A percentile compares a stretch with the other conserved stretches of the same genome.
These are phyloP conservation scores for Trichoderma semiorbis DNA, from an alignment of 2,329 filamentous ascomycete genomes.

Conservation along the genomic window DNA sequence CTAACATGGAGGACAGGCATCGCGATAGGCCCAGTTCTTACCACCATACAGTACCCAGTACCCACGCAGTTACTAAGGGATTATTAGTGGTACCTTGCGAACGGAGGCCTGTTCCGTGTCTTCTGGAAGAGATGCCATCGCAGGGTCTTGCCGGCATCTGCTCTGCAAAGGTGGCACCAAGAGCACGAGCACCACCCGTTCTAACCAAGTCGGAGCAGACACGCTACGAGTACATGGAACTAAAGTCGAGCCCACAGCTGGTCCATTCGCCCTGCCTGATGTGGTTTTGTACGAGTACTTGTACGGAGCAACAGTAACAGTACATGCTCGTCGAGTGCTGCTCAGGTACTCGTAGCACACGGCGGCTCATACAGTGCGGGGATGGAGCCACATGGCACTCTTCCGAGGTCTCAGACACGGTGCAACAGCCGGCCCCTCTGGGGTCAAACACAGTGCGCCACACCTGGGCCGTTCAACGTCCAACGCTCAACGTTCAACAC, in stretches of 20 bases:
- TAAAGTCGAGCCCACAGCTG: background rate
- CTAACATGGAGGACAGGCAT: no score
- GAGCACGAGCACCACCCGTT: background rate
- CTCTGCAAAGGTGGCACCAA: background rate
- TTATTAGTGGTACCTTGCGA: background rate
- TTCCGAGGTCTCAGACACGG: constrained; percentile 13
- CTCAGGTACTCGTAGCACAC: background rate
- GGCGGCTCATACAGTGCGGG: background rate
- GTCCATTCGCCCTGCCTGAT: background rate
- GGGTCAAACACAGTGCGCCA: constrained; percentile 9
- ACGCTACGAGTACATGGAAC: background rate
- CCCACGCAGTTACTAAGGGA: background rate
- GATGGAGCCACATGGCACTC: constrained; percentile 7
- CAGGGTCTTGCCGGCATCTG: background rate
- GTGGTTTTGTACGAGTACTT: background rate
- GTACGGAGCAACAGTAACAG: background rate
- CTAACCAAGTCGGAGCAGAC: background rate
- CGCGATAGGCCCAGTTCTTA: no score
- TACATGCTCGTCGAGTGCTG: background rate
- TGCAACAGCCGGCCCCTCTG: background rate
- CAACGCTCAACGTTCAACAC: background rate
- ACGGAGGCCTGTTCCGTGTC: background rate
- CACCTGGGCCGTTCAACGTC: background rate
- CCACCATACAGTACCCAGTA: no score
- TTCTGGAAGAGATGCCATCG: background rate